Evolutionary conservation across 164 flowering plant genomes (phyloP).

Genomic region (Annona cherimola): DNA sequence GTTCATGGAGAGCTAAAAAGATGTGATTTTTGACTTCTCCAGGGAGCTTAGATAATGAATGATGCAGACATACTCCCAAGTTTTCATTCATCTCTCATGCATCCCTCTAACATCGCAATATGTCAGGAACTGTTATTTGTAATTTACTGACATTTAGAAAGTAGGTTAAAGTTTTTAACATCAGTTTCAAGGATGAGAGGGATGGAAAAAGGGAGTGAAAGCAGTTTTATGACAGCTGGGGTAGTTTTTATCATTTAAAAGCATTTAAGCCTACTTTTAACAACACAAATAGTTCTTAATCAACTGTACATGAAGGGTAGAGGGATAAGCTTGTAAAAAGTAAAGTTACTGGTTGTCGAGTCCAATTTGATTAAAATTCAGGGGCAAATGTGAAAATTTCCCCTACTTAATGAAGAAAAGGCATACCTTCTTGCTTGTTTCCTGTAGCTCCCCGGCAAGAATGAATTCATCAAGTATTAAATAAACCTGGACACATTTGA

Average conservation of each 20-base stretch:
- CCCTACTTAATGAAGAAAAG: neutral
- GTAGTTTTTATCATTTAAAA: neutral
- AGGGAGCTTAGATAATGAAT: too few relatives aligned
- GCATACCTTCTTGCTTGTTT: conserved; percentile 92
- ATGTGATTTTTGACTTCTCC: too few relatives aligned
- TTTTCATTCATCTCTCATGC: too few relatives aligned
- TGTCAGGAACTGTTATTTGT: too few relatives aligned
- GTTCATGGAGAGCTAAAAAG: too few relatives aligned
- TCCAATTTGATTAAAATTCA: neutral
- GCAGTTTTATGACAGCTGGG: neutral
- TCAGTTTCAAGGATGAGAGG: too few relatives aligned
- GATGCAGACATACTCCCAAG: too few relatives aligned
- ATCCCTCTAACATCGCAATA: too few relatives aligned
- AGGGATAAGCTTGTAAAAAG: neutral
- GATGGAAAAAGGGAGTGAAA: too few relatives aligned
- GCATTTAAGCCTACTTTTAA: neutral
- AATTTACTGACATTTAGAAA: too few relatives aligned
- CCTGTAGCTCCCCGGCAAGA: conserved; percentile 99
- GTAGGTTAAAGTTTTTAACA: too few relatives aligned
- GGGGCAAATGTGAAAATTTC: neutral
- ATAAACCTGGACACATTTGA: conserved; percentile 51
- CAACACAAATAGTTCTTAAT: neutral
- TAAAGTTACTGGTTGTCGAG: neutral
- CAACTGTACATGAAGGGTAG: neutral
- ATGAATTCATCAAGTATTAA: conserved; percentile 95